Conservation (phyloP, 495 filamentous ascomycete genomes). For the Aspergillus ostianus region DNA sequence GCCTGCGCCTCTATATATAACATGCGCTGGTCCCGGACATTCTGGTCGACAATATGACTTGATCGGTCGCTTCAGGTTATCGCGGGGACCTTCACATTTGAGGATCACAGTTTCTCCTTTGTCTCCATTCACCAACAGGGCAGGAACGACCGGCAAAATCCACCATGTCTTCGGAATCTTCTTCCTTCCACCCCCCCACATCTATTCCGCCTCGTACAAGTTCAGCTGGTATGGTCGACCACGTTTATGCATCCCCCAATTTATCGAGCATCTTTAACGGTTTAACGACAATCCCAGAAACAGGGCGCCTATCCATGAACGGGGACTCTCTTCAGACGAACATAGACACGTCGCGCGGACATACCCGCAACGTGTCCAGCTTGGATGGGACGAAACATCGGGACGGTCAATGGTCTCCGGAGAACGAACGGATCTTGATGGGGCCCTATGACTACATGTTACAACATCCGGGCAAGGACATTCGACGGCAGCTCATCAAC, state of each 20-base stretch:
- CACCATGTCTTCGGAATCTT: slow-evolving; percentile 23
- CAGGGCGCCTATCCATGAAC: slow-evolving; percentile 44
- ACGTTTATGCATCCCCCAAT: slow-evolving; percentile 21
- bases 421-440: slow-evolving; percentile 76
- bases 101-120: background rate
- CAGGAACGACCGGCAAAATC: background rate
- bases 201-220: slow-evolving; percentile 73
- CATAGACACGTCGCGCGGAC: slow-evolving; percentile 21
- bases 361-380: slow-evolving; percentile 43
- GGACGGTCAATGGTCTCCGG: slow-evolving; percentile 59
- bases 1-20: background rate
- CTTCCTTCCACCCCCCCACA: slow-evolving; percentile 56
- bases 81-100: background rate
- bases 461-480: slow-evolving; percentile 85
- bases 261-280: slow-evolving; percentile 43
- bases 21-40: background rate
- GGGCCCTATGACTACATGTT: slow-evolving; percentile 89
- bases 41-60: background rate
- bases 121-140: background rate
- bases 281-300: slow-evolving; percentile 36
- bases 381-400: slow-evolving; percentile 51
- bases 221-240: slow-evolving; percentile 52
- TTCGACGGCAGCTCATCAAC: slow-evolving; percentile 78
- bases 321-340: slow-evolving; percentile 48
- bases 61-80: background rate